These are phyloP conservation scores for Neoboletus magnificus DNA, from an alignment of 768 basidiomycete species.

Conservation along the genomic window DNA sequence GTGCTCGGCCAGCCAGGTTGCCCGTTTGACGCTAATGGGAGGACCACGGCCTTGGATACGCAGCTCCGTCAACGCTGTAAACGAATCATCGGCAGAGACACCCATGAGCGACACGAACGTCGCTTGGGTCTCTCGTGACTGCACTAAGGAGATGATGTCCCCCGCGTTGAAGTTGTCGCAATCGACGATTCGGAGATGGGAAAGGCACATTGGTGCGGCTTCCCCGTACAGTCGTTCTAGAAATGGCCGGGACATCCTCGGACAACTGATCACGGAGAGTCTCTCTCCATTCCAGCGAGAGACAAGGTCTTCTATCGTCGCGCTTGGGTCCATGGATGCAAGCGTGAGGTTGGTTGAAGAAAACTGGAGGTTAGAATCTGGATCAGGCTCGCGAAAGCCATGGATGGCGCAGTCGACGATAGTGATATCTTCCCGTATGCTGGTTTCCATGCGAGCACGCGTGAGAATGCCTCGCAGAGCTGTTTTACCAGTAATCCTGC, in stretches of 20 bases:
- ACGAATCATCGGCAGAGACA: background rate
- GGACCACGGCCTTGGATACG: constrained; percentile 5
- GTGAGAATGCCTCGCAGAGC: constrained; percentile 1
- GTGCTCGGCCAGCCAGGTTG: constrained; percentile 6
- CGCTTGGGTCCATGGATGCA: background rate
- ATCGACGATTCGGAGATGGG: constrained; percentile 2
- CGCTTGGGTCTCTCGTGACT: constrained; percentile 2
- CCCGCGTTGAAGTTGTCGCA: constrained; percentile 6
- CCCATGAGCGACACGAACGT: constrained; percentile 3
- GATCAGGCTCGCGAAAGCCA: background rate
- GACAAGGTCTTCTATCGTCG: constrained; percentile 5
- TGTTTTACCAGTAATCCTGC: background rate
- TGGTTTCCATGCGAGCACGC: background rate
- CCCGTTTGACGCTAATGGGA: background rate
- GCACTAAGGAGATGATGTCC: constrained; percentile 1
- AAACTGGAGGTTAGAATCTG: background rate
- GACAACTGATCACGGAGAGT: constrained; percentile 4
- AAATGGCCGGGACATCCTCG: background rate
- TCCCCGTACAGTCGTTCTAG: background rate
- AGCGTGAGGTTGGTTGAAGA: constrained; percentile 3
- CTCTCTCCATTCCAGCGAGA: constrained; percentile 4
- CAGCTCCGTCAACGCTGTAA: constrained; percentile 2
- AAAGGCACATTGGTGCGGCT: background rate
- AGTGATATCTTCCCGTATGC: background rate
- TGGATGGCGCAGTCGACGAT: constrained; percentile 1